Evolutionary conservation across 2,329 filamentous ascomycete genomes (phyloP), one percentile per base, ranked within the genome.

Genomic region (Balansia obtecta): DNA sequence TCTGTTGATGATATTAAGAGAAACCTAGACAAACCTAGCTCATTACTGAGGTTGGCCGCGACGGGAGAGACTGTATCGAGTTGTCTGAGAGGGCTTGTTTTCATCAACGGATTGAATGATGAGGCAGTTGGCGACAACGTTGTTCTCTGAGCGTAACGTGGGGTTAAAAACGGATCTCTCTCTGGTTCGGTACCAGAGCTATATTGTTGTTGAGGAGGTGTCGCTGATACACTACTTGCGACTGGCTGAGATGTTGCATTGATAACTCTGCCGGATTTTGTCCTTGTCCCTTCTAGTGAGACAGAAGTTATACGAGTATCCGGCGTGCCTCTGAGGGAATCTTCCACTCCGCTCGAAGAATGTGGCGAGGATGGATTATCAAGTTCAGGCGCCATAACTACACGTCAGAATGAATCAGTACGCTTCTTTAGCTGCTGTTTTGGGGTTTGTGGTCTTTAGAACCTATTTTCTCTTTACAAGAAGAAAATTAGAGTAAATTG

Each of bases 121-220:
- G 76, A 77, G 1, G 82, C 82, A 7, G 76, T 83, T 1, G 83
- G 79, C 4, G 82, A 86, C 20, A 87, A 66, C 55, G 78, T 75
- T 8, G 59, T 63, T 5, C 45, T 65, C 52, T 46, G 58, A 32
- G 56, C 69, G 65, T 58, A 53, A 9, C 52, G 49, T 13, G 58
- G 61, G 2, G 71, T 74, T 34, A 77, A 60, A 53, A 82, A 83
- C 0, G 80, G 79, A 52, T 83, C 77, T 50, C 69, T 73, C 47
- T 74, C 72, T 1, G 58, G 58, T 8, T 59, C 55, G 6, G 58
- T 53, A 12, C 55, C 53, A 10, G 52, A 52, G 16, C 57, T 52
- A 40, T 57, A 55, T 51, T 63, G 62, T 41, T 56, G 54, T 16
- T 61, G 58, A 45, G 54, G 41, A 13, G 60, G 50, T 16, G 60